Percentiles rank a stretch among this genome's conserved stretches.
Conservation (phyloP, 2,329 filamentous ascomycete species). For the Pseudofabraea citricarpa region DNA sequence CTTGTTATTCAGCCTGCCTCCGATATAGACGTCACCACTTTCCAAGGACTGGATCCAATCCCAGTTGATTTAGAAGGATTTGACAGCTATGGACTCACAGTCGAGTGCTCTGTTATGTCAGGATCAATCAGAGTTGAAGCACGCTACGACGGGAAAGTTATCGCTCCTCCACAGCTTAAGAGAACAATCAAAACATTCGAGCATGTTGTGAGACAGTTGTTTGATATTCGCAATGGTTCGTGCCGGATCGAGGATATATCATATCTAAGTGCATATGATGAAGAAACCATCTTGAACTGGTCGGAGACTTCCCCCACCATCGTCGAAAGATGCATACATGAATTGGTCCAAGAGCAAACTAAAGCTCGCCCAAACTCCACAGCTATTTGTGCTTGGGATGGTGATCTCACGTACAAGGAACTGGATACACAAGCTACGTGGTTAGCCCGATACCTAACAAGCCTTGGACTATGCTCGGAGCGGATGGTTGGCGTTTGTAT, state of each 20-base stretch:
- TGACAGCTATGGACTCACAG: slow-evolving; percentile 1
- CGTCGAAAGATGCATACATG: slow-evolving; percentile 2
- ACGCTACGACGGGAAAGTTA: slow-evolving; percentile 1
- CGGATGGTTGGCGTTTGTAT: slow-evolving; percentile 2
- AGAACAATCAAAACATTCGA: slow-evolving; percentile 2
- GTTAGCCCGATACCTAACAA: slow-evolving; percentile 2
- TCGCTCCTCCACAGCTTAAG: neutral
- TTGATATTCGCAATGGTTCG: neutral
- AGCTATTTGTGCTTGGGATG: slow-evolving; percentile 4
- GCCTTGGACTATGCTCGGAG: neutral
- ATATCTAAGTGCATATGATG: slow-evolving; percentile 1
- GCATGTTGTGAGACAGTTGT: slow-evolving; percentile 1
- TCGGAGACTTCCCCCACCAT: neutral
- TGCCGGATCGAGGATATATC: neutral
- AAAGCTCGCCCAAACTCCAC: neutral
- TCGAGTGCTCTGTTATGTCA: slow-evolving; percentile 1
- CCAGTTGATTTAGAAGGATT: slow-evolving; percentile 1
- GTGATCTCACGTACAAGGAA: neutral
- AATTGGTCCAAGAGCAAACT: slow-evolving; percentile 1
- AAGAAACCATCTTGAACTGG: slow-evolving; percentile 1
- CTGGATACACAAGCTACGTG: neutral
- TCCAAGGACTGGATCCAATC: neutral
- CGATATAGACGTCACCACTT: neutral
- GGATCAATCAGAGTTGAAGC: neutral
- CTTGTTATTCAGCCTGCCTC: slow-evolving; percentile 16